Evolutionary conservation across 306 rosid genomes (phyloP), one percentile per base, ranked within the genome.

Genomic region (Aeschynomene evenia): DNA sequence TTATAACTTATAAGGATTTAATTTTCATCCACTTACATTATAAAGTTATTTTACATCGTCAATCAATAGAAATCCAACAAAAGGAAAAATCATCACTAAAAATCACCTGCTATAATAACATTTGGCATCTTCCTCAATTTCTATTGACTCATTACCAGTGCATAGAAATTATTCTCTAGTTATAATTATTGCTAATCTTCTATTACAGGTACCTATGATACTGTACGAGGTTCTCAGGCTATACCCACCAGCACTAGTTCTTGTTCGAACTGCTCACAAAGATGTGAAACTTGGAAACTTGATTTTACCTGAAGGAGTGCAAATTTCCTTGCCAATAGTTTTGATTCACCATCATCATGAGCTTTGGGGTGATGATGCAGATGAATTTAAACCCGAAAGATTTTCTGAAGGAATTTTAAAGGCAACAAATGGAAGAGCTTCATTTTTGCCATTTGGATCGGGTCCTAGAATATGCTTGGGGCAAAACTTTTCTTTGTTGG

Each of bases 201-300:
- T 21, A 14, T 4, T 2, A n/a, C 8, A 37, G 66, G 28, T 65
- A 1, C 28, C 43, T 16, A 65, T 65, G 70, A 65, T 65, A 8
- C 46, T 65, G 7, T 50, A 79, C 0, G 85, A 86, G 67, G 86
- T 71, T 67, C 54, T 84, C 0, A 78, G 91, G 54, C 33, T 84
- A 54, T 55, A 39, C 23, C 63, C 52, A 39, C 24, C 66, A 2
- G 0, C 0, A 26, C 0, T 15, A 24, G 6, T 3, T 20, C 8
- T 76, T 10, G 0, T 0, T 13, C 74, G 80, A 61, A 4, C 2
- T 0, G 19, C 24, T 52, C 1, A 23, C 0, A 71, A 63, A 5
- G 66, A 81, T 23, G 74, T 70, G 21, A 73, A 56, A 42, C 68
- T 86, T 20, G 70, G 57, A 48, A 18, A 46, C 14, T 24, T 65